A percentile compares a stretch with the other conserved stretches of the same genome.
phyloP scores from a whole-genome alignment of 2,329 filamentous ascomycete species.

The Fusarium sp. region DNA sequence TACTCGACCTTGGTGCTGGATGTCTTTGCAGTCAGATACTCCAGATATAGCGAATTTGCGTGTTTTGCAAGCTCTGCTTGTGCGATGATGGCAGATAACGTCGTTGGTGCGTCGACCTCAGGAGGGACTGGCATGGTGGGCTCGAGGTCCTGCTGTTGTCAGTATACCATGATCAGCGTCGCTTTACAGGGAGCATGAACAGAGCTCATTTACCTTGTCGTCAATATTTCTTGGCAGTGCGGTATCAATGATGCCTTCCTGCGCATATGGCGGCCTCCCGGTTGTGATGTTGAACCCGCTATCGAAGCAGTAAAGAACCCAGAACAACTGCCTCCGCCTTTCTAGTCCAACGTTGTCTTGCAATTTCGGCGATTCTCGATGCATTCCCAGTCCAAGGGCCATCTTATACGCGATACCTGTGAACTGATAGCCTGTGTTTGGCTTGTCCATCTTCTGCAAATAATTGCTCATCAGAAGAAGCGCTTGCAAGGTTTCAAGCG shows the following conservation, averaged over 20 bases:
- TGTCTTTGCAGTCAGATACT: not conserved
- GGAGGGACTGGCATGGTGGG: not conserved
- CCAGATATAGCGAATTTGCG: not conserved
- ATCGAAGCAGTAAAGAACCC: not conserved
- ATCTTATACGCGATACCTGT: not conserved
- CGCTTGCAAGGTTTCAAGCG: not conserved
- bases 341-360: not conserved
- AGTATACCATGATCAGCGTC: not conserved
- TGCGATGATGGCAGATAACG: not conserved
- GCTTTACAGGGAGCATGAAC: accelerated
- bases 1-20: not conserved
- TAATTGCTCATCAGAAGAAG: not conserved
- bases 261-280: not conserved
- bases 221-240: not conserved
- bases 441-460: not conserved
- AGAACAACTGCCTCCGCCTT: not conserved
- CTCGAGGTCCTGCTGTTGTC: not conserved
- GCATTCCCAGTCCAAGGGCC: not conserved
- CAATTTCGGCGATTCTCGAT: not conserved
- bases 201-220: not conserved
- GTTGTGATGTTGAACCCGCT: not conserved
- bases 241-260: not conserved
- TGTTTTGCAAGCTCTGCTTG: not conserved
- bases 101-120: not conserved
- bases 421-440: not conserved